Evolutionary conservation across 2,329 filamentous ascomycete genomes (phyloP).

Genomic region (Fusarium euwallaceae): DNA sequence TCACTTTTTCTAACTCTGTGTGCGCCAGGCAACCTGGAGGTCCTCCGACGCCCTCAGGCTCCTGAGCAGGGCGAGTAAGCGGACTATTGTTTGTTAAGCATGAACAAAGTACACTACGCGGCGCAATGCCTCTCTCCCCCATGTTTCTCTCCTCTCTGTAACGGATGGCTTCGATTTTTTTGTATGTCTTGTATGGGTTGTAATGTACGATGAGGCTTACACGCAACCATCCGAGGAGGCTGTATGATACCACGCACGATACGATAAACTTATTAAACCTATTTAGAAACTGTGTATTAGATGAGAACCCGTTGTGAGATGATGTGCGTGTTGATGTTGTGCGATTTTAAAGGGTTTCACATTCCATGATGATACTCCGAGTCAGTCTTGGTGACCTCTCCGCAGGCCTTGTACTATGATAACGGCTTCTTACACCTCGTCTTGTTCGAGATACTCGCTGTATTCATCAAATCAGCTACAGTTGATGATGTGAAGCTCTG

Average conservation of each 20-base stretch:
- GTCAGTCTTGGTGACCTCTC: not conserved
- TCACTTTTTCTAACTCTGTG: conserved; percentile 26
- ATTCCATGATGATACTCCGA: not conserved
- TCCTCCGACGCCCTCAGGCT: conserved; percentile 58
- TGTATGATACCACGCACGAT: conserved; percentile 46
- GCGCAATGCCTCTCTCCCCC: not conserved
- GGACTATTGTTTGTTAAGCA: not conserved
- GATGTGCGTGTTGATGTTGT: not conserved
- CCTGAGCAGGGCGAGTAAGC: conserved; percentile 42
- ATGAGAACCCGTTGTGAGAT: not conserved
- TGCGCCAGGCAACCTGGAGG: conserved; percentile 58
- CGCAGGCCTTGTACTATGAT: not conserved
- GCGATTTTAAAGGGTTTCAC: not conserved
- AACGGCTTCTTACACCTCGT: not conserved
- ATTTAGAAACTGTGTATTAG: not conserved
- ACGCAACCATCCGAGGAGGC: conserved; percentile 25
- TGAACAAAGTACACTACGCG: not conserved
- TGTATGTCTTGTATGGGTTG: conserved; percentile 36
- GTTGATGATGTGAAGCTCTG: not conserved
- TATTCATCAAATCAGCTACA: not conserved
- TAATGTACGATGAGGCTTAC: conserved; percentile 40
- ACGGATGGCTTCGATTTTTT: conserved; percentile 37
- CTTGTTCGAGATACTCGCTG: not conserved
- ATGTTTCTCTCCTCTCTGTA: conserved; percentile 39
- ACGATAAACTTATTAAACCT: conserved; percentile 39